Evolutionary conservation across 208 protist species (phyloP).

Genomic region (Blastocrithidia nonstop): DNA sequence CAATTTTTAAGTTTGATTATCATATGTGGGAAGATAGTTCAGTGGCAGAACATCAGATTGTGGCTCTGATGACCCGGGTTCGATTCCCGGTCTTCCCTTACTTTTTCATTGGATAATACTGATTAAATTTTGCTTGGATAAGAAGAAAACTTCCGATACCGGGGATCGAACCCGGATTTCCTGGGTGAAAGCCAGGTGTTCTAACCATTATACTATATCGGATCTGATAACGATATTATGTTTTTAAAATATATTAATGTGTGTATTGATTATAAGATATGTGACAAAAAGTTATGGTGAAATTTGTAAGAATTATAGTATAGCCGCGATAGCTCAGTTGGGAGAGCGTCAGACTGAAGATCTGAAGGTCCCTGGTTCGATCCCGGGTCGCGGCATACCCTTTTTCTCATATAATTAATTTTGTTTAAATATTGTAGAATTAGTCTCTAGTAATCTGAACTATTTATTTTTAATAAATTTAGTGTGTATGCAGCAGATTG

Average conservation of each 20-base stretch:
- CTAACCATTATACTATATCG: slow-evolving; percentile 47
- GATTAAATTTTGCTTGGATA: not conserved
- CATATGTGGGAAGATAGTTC: slow-evolving; percentile 7
- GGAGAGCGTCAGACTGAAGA: slow-evolving; percentile 85
- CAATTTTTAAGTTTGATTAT: too few relatives aligned
- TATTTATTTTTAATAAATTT: too few relatives aligned
- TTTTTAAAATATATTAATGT: too few relatives aligned
- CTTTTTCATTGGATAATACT: slow-evolving; percentile 7
- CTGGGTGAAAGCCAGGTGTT: slow-evolving; percentile 43
- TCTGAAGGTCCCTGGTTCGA: slow-evolving; percentile 84
- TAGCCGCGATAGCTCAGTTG: slow-evolving; percentile 80
- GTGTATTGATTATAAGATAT: too few relatives aligned
- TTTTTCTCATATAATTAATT: too few relatives aligned
- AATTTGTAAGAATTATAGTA: too few relatives aligned
- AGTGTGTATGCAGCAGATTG: too few relatives aligned
- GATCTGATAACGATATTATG: too few relatives aligned
- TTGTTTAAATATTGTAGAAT: too few relatives aligned
- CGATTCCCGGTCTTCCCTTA: slow-evolving; percentile 75
- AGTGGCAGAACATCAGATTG: slow-evolving; percentile 76
- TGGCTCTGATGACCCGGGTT: slow-evolving; percentile 73
- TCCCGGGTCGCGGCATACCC: slow-evolving; percentile 63
- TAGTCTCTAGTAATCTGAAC: too few relatives aligned
- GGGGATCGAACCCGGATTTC: slow-evolving; percentile 66
- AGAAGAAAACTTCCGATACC: slow-evolving; percentile 40
- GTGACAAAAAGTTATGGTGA: too few relatives aligned